Evolutionary conservation across 2,329 filamentous ascomycete genomes (phyloP).

Genomic region (Scedosporium dehoogii): DNA sequence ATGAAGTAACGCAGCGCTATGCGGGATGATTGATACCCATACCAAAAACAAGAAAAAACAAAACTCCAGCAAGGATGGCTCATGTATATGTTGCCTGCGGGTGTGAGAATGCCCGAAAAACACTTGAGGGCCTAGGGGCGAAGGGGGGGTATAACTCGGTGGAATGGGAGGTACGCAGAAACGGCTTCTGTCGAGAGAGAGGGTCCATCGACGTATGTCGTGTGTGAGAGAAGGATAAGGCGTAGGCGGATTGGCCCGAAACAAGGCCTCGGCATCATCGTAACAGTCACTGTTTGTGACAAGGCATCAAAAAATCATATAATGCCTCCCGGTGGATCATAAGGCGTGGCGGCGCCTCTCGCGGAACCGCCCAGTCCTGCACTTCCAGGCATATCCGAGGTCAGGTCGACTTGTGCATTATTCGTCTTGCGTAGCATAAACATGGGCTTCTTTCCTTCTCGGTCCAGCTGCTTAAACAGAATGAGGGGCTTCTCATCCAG

Average conservation of each 20-base stretch:
- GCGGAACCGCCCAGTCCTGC: constrained; percentile 37
- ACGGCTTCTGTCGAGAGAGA: neutral
- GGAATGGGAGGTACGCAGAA: neutral
- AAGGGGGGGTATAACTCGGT: neutral
- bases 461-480: constrained; percentile 93
- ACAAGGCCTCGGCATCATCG: no score
- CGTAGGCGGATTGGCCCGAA: neutral
- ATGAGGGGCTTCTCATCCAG: constrained; percentile 91
- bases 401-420: constrained; percentile 36
- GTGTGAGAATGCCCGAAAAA: neutral
- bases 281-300: no score
- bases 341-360: constrained; percentile 35
- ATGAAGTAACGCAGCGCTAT: neutral
- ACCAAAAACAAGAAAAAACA: neutral
- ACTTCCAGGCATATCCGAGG: constrained; percentile 38
- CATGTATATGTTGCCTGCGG: neutral
- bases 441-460: constrained; percentile 97
- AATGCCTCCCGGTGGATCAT: constrained; percentile 51
- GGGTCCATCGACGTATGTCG: neutral
- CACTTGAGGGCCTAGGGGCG: neutral
- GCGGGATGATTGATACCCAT: neutral
- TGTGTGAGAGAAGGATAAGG: neutral
- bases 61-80: neutral
- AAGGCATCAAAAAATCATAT: constrained; percentile 27
- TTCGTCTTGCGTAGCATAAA: constrained; percentile 82